A percentile compares a stretch with the other conserved stretches of the same genome.
phyloP scores from a whole-genome alignment of 2,329 filamentous ascomycete species.

The Fusarium zealandicum region DNA sequence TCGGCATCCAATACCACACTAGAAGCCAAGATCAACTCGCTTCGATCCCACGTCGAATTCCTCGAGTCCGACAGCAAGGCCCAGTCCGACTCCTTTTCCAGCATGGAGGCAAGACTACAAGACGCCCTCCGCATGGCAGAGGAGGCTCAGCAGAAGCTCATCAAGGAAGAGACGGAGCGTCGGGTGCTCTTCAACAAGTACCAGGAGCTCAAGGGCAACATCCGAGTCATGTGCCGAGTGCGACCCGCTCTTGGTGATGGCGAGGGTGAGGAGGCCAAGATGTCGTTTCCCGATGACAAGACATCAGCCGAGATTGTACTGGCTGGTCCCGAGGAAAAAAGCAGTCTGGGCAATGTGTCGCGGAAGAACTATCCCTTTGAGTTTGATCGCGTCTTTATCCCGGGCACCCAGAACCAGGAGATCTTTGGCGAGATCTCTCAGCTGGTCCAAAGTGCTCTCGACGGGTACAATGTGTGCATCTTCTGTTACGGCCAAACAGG shows the following conservation, averaged over 20 bases:
- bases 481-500: constrained; percentile 99
- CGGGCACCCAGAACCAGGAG: constrained; percentile 77
- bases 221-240: constrained; percentile 96
- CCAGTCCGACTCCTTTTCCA: constrained; percentile 84
- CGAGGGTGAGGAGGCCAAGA: constrained; percentile 73
- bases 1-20: constrained; percentile 69
- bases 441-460: constrained; percentile 92
- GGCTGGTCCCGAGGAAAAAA: constrained; percentile 82
- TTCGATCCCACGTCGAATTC: constrained; percentile 85
- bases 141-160: constrained; percentile 78
- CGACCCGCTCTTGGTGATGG: constrained; percentile 70
- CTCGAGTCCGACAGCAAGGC: constrained; percentile 89
- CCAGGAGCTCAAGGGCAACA: constrained; percentile 97
- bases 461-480: constrained; percentile 98
- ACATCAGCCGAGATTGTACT: constrained; percentile 89
- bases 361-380: constrained; percentile 85
- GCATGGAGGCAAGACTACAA: constrained; percentile 80
- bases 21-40: constrained; percentile 76
- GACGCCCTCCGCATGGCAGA: constrained; percentile 76
- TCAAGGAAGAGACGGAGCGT: constrained; percentile 88
- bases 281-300: constrained; percentile 81
- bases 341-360: constrained; percentile 75
- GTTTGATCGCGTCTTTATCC: constrained; percentile 92
- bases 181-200: constrained; percentile 97
- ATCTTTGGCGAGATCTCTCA: constrained; percentile 97